Base-by-base conservation (phyloP, 352 stramenopile species). In the Globisporangium mamillatum region DNA sequence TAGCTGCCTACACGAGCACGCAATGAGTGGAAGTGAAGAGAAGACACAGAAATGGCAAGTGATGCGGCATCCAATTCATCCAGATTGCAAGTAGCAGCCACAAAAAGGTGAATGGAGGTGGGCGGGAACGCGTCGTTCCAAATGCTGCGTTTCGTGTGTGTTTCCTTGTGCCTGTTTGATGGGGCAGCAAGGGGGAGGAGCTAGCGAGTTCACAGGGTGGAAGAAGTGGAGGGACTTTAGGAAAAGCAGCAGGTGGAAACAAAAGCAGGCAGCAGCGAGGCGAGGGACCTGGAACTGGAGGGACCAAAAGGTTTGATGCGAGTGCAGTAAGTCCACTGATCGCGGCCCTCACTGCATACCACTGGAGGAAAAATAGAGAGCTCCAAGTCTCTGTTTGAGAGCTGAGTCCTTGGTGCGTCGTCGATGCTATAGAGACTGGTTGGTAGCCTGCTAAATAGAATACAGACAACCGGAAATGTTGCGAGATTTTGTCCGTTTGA, bases 371-470 rank as follows among this genome's bases (percentile, higher is more conserved):
- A 22, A 52, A 36, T 36, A 36, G 32, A 36, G 32, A 36, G 32
- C 32, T 36, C 32, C 32, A 36, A 36, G 27, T 32, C 32, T 10
- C 32, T 36, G 32, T 36, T 36, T 36, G 18, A 52, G 44, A 50
- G 36, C 16, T 16, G 41, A 50, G 41, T 50, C 41, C n/a, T 50
- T 5, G 41, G 4, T 52, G 14, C 4, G 4, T 6, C 5, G 16
- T 48, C 16, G 24, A 34, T 58, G 52, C 34, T 58, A 58, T 58
- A 58, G 52, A 58, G 52, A 58, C 24, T 34, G 12, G 52, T 22
- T n/a, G 9, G 1, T 6, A 56, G 5, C n/a, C 50, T 56, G 22
- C 9, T 3, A 29, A 20, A 56, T 4, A 27, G 50, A 56, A 16
- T 56, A 29, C 9, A 29, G 20, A 20, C 10, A 20, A 9, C 9